Evolutionary conservation across 495 filamentous ascomycete genomes (phyloP).

Genomic region (Parachaetomium inaequale): DNA sequence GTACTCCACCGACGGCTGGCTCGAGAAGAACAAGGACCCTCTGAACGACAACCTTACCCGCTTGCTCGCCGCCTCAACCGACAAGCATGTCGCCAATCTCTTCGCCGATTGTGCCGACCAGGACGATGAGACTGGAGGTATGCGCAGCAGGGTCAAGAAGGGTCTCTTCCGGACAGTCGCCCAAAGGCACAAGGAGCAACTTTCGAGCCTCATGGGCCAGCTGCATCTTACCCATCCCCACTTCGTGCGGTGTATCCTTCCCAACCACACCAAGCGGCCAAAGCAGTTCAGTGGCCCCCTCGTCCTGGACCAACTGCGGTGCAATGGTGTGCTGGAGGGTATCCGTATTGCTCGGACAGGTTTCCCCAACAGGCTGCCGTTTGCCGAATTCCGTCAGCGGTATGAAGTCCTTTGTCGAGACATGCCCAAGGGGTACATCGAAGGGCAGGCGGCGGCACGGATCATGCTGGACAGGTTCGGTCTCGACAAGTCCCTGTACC

Average conservation of each 20-base stretch:
- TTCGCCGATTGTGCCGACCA: slow-evolving; percentile 83
- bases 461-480: slow-evolving; percentile 88
- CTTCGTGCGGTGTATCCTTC: slow-evolving; percentile 96
- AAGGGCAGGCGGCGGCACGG: slow-evolving; percentile 78
- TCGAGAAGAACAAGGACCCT: slow-evolving; percentile 99
- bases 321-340: slow-evolving; percentile 97
- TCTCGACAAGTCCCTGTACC: slow-evolving; percentile 79
- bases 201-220: slow-evolving; percentile 92
- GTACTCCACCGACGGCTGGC: slow-evolving; percentile 91
- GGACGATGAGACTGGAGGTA: slow-evolving; percentile 61
- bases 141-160: slow-evolving; percentile 87
- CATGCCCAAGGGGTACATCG: slow-evolving; percentile 86
- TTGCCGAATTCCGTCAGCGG: slow-evolving; percentile 89
- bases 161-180: slow-evolving; percentile 96
- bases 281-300: slow-evolving; percentile 86
- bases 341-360: slow-evolving; percentile 96
- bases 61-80: slow-evolving; percentile 74
- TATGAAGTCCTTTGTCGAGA: slow-evolving; percentile 94
- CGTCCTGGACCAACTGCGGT: slow-evolving; percentile 91
- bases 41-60: slow-evolving; percentile 94
- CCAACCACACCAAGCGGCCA: slow-evolving; percentile 97
- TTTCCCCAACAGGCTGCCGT: slow-evolving; percentile 92
- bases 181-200: slow-evolving; percentile 94
- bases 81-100: slow-evolving; percentile 77
- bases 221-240: slow-evolving; percentile 95